Evolutionary conservation across 2,329 filamentous ascomycete genomes (phyloP).

Genomic region (Fusarium gaditjirri): DNA sequence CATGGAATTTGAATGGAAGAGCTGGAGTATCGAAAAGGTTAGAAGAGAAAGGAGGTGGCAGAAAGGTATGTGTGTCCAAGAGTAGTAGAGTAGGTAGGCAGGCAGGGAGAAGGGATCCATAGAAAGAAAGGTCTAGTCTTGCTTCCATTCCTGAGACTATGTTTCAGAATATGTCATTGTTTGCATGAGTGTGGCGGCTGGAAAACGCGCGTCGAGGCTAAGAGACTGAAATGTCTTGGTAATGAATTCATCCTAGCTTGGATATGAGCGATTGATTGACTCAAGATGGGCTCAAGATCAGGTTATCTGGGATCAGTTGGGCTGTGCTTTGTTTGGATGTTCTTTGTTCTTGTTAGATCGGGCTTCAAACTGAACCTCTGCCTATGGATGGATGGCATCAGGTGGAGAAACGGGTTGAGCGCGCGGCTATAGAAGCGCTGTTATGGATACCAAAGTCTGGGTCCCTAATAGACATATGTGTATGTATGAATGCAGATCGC

Average conservation of each 20-base stretch:
- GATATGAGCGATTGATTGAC: background rate
- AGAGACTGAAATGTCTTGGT: conserved; percentile 20
- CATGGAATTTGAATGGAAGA: background rate
- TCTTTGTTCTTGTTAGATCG: conserved; percentile 8
- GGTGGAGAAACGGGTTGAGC: conserved; percentile 9
- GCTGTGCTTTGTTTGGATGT: conserved; percentile 13
- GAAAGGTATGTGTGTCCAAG: conserved; percentile 6
- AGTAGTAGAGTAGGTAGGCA: background rate
- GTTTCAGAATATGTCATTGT: conserved; percentile 33
- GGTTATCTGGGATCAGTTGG: background rate
- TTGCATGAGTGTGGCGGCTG: conserved; percentile 25
- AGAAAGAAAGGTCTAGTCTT: conserved; percentile 20
- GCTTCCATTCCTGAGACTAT: conserved; percentile 17
- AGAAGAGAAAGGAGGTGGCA: conserved; percentile 24
- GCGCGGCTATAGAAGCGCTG: conserved; percentile 27
- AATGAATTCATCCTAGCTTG: conserved; percentile 20
- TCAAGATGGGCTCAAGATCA: background rate
- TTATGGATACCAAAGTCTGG: background rate
- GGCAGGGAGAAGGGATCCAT: background rate
- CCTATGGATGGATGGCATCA: background rate
- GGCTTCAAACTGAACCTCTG: background rate
- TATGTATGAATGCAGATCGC: background rate
- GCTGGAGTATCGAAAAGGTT: conserved; percentile 2
- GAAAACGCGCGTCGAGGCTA: conserved; percentile 30
- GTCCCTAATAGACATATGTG: background rate